Evolutionary conservation across 106 monocot genomes (phyloP), one percentile per base, ranked within the genome.

Genomic region (Chionographis japonica): DNA sequence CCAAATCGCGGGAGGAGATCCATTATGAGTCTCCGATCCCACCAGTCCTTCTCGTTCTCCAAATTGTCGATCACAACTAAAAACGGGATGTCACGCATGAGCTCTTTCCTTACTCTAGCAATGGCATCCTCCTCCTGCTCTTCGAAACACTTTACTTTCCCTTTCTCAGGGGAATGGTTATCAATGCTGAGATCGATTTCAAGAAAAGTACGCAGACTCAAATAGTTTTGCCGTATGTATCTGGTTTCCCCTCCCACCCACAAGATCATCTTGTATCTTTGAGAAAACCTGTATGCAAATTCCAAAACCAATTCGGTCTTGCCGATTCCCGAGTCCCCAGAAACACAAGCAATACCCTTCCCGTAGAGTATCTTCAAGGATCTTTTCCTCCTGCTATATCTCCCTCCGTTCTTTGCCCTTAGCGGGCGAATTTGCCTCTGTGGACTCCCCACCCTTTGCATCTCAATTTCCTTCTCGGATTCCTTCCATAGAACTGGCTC

Each of bases 1-100:
- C 91, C 86, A 66, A 95, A 91, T 1, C 83, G 84, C 13, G 95
- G 95, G 8, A 95, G 81, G 61, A 95, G 74, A 74, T 95, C 94
- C 74, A 81, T 86, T 42, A 95, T 20, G 53, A 77, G 75, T 68
- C 79, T 90, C 27, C 71, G 63, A 63, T 95, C 94, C 91, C 90
- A 95, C 94, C 94, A 95, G 60, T 95, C 95, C 37, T 86, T 86
- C 75, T 95, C 95, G 52, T 65, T 89, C 66, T 95, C 95, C 54
- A 95, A 58, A 78, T 88, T 91, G 74, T 95, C 95, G 3, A 95
- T 89, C 35, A 95, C 75, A 53, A 95, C 82, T 51, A 95, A 76
- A 42, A 73, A 91, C 2, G 95, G 95, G 49, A 95, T 88, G 65
- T 91, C 91, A 35, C 84, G 67, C 72, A 82, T 81, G 49, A 95